Evolutionary conservation across 129 eudicot genomes (phyloP).

Genomic region (Heracleum sosnowskyi): DNA sequence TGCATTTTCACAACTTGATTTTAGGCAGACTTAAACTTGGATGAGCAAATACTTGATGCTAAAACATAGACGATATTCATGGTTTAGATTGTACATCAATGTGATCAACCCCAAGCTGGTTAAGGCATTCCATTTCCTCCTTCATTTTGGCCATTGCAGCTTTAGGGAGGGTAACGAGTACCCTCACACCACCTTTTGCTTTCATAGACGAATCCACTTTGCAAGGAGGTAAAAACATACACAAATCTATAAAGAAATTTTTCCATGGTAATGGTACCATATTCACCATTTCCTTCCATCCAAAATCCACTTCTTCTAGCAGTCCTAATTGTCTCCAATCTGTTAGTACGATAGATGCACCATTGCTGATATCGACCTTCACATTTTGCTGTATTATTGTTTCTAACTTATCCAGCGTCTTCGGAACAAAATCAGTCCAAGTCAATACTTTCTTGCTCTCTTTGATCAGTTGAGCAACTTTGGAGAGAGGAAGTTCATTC

Average conservation of each 20-base stretch:
- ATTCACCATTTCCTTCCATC: constrained; percentile 14
- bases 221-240: constrained; percentile 13
- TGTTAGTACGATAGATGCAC: constrained; percentile 12
- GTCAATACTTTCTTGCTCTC: constrained; percentile 15
- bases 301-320: constrained; percentile 14
- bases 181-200: constrained; percentile 14
- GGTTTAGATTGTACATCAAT: background rate
- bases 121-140: constrained; percentile 13
- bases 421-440: background rate
- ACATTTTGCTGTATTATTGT: constrained; percentile 11
- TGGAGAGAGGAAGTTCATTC: constrained; percentile 6
- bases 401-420: constrained; percentile 6
- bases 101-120: background rate
- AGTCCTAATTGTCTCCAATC: constrained; percentile 22
- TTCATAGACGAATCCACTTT: background rate
- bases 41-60: background rate
- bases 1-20: background rate
- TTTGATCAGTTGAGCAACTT: constrained; percentile 19
- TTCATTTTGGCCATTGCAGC: constrained; percentile 9
- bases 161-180: constrained; percentile 11
- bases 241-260: constrained; percentile 7
- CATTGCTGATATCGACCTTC: background rate
- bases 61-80: background rate
- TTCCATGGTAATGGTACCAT: constrained; percentile 14
- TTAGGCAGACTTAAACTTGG: background rate